Evolutionary conservation across 2,329 filamentous ascomycete genomes (phyloP).

Genomic region (Allantophomopsis lycopodina): DNA sequence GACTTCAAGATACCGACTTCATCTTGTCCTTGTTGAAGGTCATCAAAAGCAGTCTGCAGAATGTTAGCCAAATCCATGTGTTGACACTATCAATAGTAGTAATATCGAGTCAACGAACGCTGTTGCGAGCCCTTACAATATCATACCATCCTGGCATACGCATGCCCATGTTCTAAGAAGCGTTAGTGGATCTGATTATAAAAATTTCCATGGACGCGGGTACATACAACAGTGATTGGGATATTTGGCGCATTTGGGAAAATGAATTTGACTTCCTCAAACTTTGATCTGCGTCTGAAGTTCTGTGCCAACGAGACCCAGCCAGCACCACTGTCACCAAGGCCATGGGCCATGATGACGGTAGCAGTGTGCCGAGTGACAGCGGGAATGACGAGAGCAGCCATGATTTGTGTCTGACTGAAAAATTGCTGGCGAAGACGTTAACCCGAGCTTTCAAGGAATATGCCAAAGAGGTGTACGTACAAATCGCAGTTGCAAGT

Average conservation of each 20-base stretch:
- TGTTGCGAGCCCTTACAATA: constrained; percentile 36
- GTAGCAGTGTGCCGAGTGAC: constrained; percentile 79
- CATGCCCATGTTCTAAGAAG: constrained; percentile 54
- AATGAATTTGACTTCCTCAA: constrained; percentile 86
- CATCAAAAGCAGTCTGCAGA: constrained; percentile 26
- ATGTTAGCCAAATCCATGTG: not conserved
- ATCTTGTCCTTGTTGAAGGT: constrained; percentile 39
- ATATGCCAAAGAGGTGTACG: too few species aligned
- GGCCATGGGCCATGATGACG: constrained; percentile 84
- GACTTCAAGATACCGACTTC: constrained; percentile 62
- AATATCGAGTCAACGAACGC: constrained; percentile 9
- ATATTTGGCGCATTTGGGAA: constrained; percentile 83
- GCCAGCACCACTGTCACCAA: constrained; percentile 71
- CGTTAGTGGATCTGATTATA: constrained; percentile 2
- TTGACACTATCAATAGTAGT: not conserved
- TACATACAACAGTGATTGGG: constrained; percentile 57
- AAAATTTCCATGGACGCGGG: not conserved
- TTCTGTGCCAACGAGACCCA: constrained; percentile 79
- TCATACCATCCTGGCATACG: constrained; percentile 84
- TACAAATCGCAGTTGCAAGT: too few species aligned
- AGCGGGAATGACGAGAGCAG: constrained; percentile 59
- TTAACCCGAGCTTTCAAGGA: too few species aligned
- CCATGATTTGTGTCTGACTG: too few species aligned
- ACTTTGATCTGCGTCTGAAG: constrained; percentile 66
- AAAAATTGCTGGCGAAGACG: too few species aligned